Conservation (phyloP, 2,329 filamentous ascomycete genomes). For the Pyricularia pennisetigena region DNA sequence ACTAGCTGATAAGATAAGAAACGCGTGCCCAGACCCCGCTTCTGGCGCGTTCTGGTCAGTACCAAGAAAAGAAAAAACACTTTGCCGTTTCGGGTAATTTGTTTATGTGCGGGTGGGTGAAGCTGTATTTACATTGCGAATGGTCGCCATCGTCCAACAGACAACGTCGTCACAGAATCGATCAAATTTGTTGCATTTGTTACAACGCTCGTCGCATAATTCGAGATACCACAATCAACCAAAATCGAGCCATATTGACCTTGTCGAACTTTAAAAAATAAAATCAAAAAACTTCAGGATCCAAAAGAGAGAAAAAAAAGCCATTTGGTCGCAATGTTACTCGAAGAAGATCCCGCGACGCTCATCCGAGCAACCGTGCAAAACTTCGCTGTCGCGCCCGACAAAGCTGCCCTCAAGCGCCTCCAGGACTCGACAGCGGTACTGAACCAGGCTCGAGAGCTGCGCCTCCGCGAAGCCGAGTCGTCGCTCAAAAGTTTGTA, state of each 20-base stretch:
- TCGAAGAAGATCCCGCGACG: conserved; percentile 18
- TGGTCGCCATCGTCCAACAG: background rate
- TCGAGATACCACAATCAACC: background rate
- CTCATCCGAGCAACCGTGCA: conserved; percentile 85
- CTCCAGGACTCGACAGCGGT: conserved; percentile 76
- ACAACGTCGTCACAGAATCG: background rate
- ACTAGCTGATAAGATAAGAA: conserved; percentile 3
- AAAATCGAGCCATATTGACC: too few species aligned
- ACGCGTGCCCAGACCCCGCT: background rate
- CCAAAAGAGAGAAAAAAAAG: background rate
- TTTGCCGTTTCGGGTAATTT: background rate
- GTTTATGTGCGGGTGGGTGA: background rate
- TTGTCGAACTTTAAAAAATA: background rate
- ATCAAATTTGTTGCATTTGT: background rate
- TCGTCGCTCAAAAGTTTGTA: conserved; percentile 48
- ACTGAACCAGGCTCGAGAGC: conserved; percentile 73
- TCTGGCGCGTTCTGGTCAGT: background rate
- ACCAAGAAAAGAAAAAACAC: background rate
- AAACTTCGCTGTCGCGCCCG: conserved; percentile 90
- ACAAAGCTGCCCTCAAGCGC: conserved; percentile 71
- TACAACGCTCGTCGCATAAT: background rate
- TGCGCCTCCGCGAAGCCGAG: conserved; percentile 64
- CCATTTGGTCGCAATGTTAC: conserved; percentile 1
- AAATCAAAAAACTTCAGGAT: background rate
- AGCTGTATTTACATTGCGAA: background rate